phyloP scores from a whole-genome alignment of 257 asterid genomes.

The Salvia hispanica region DNA sequence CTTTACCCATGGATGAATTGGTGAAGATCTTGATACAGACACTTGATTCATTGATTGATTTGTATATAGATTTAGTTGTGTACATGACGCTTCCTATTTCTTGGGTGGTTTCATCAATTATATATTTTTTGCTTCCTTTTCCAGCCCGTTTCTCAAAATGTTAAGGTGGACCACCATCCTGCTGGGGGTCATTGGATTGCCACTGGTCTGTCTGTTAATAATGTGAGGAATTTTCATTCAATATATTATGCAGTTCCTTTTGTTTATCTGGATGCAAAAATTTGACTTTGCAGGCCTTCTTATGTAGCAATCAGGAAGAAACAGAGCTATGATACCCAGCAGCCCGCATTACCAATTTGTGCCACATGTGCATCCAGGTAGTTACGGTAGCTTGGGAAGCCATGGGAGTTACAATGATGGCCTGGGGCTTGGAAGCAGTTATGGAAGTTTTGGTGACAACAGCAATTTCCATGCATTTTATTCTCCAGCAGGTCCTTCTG shows the following conservation, averaged over 20 bases:
- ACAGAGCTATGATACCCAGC: constrained; percentile 60
- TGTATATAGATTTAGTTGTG: constrained; percentile 11
- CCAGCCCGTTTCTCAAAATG: constrained; percentile 87
- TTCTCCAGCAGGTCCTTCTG: constrained; percentile 90
- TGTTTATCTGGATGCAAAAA: constrained; percentile 25
- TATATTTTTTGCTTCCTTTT: constrained; percentile 25
- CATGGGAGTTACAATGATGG: constrained; percentile 94
- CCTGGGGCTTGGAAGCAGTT: constrained; percentile 78
- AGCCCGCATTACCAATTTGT: constrained; percentile 82
- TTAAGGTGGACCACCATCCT: constrained; percentile 94
- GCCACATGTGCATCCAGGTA: constrained; percentile 78
- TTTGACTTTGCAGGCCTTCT: constrained; percentile 26
- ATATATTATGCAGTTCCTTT: constrained; percentile 29
- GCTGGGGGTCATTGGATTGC: constrained; percentile 99
- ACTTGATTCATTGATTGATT: constrained; percentile 7
- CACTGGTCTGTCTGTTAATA: constrained; percentile 91
- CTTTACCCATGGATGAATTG: constrained; percentile 10
- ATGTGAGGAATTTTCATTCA: constrained; percentile 60
- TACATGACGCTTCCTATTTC: constrained; percentile 3
- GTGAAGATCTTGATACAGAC: constrained; percentile 16
- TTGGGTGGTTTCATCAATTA: constrained; percentile 22
- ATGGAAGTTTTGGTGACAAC: constrained; percentile 92
- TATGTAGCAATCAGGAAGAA: constrained; percentile 77
- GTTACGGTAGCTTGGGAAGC: constrained; percentile 98
- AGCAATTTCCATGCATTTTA: constrained; percentile 81